Evolutionary conservation across 306 rosid species (phyloP).

Genomic region (Gastrolobium villosum): DNA sequence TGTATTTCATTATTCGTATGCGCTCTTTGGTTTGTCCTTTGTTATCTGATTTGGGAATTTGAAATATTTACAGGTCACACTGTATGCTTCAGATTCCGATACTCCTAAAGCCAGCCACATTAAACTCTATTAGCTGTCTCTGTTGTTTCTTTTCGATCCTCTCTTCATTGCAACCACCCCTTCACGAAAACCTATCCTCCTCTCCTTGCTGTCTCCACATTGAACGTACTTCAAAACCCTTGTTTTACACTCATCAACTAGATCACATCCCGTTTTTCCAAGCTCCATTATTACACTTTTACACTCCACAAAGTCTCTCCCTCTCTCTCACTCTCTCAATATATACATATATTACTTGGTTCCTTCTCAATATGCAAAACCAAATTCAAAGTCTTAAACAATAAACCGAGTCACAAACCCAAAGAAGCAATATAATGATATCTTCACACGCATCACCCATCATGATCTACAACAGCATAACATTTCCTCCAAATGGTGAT

Average conservation of each 20-base stretch:
- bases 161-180: constrained; percentile 45
- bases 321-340: too few species aligned
- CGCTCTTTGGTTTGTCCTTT: not conserved
- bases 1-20: not conserved
- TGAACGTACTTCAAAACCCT: not conserved
- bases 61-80: constrained; percentile 48
- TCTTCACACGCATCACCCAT: not conserved
- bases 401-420: constrained; percentile 8
- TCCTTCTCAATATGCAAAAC: not conserved
- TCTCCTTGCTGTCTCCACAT: not conserved
- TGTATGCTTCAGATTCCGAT: constrained; percentile 37
- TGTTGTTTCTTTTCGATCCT: constrained; percentile 36
- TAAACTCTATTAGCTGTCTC: constrained; percentile 54
- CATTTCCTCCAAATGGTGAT: not conserved
- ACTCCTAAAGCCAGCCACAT: constrained; percentile 6
- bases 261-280: not conserved
- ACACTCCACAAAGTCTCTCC: not conserved
- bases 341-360: too few species aligned
- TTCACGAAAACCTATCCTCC: constrained; percentile 41
- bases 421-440: not conserved
- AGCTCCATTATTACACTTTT: not conserved
- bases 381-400: not conserved
- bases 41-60: constrained; percentile 42
- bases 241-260: constrained; percentile 10
- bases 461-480: constrained; percentile 21